Base-by-base conservation (phyloP, 2,329 filamentous ascomycete species). In the Monilinia laxa region DNA sequence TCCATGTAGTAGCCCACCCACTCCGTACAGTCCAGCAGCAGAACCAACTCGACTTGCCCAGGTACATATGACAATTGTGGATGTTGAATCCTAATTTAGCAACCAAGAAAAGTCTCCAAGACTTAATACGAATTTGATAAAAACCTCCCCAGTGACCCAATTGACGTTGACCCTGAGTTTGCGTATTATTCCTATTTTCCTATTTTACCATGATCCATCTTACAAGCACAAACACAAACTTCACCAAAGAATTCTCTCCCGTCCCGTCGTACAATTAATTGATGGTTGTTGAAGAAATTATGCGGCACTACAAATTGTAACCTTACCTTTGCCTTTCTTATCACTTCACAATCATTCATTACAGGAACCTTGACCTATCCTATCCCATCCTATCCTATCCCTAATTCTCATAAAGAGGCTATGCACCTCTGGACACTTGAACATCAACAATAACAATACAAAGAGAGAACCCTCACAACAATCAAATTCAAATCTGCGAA, bases 381-480 rank as follows among this genome's bases (percentile, higher is more conserved):
- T 40, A 53, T 45, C 35, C 56, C 47, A n/a, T n/a, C 28, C 28
- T 28, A 28, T 28, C n/a, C 31, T 40, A 53, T 45, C 35, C 56
- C 47, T 49, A 65, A 59, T 58, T 42, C 55, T 54, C 45, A 47
- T 47, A 71, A 64, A 66, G 67, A 69, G 70, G 70, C 70, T 70
- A 68, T 70, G 70, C 66, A 68, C 55, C 47, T 54, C 40, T 58
- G 28, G 45, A 10, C 14, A 16, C 16, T 42, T 2, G 4, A 42
- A 16, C 40, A 16, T 42, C 40, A 42, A 14, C 12, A 16, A 42
- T 16, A 42, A 40, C 38, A 40, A 40, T 14, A 42, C 12, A 35
- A 35, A 35, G 31, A 35, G 7, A 35, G 4, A n/a, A n/a, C n/a
- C 28, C 28, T 35, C 31, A 35, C 31, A 35, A 42, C 40, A 18